Percentiles rank a stretch among this genome's conserved stretches.
These are phyloP conservation scores for Arthrobotrys musiformis DNA, from an alignment of 2,329 filamentous ascomycete species.

Conservation along the genomic window DNA sequence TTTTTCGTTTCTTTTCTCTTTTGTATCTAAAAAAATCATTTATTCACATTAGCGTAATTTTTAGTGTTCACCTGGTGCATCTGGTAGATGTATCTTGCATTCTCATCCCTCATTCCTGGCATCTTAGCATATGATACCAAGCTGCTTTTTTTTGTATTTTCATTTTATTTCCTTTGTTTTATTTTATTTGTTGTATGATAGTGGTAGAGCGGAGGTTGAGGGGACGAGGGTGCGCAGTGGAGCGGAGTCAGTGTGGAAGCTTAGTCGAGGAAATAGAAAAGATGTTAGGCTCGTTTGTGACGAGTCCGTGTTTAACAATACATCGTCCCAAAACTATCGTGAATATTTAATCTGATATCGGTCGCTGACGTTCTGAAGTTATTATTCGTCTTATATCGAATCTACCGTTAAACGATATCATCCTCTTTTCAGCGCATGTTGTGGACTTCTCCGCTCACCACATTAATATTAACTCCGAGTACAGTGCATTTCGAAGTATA, in stretches of 20 bases:
- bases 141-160: slow-evolving; percentile 24
- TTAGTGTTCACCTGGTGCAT: slow-evolving; percentile 30
- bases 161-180: slow-evolving; percentile 21
- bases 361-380: too few species aligned
- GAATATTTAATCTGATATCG: too few species aligned
- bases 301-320: slow-evolving; percentile 17
- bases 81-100: slow-evolving; percentile 28
- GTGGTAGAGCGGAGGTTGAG: background rate
- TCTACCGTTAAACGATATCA: too few species aligned
- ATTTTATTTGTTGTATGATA: slow-evolving; percentile 10
- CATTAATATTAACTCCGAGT: too few species aligned
- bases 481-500: too few species aligned
- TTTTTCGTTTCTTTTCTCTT: slow-evolving; percentile 39
- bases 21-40: slow-evolving; percentile 47
- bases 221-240: background rate
- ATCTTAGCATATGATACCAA: slow-evolving; percentile 51
- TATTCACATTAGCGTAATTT: slow-evolving; percentile 38
- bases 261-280: slow-evolving; percentile 2
- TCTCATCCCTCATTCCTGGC: slow-evolving; percentile 27
- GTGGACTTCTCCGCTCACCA: too few species aligned
- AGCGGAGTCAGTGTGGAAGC: background rate
- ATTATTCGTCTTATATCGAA: too few species aligned
- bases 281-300: slow-evolving; percentile 8
- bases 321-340: background rate
- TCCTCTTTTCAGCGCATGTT: too few species aligned